These are phyloP conservation scores for Ustilago shanxiensis DNA, from an alignment of 1,284 basidiomycete species.

Conservation along the genomic window DNA sequence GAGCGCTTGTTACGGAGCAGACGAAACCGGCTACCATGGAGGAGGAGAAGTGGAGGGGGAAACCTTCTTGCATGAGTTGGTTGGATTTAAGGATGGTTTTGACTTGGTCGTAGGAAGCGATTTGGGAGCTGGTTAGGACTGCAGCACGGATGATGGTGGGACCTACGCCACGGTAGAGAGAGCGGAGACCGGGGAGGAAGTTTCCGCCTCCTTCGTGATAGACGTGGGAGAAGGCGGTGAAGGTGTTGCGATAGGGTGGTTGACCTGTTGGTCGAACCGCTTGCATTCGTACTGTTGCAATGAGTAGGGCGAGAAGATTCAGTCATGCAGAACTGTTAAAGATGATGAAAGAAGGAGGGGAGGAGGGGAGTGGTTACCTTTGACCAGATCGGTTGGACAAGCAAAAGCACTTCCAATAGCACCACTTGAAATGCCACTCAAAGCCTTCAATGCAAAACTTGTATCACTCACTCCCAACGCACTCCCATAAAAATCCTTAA, in stretches of 20 bases:
- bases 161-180: slow-evolving; percentile 55
- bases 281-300: slow-evolving; percentile 60
- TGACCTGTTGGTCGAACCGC: slow-evolving; percentile 42
- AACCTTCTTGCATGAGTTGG: slow-evolving; percentile 43
- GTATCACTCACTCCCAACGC: slow-evolving; percentile 29
- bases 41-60: slow-evolving; percentile 49
- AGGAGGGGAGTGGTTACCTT: slow-evolving; percentile 5
- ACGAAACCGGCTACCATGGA: slow-evolving; percentile 58
- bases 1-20: slow-evolving; percentile 52
- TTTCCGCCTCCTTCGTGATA: slow-evolving; percentile 43
- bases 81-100: slow-evolving; percentile 48
- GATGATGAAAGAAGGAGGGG: background rate
- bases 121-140: slow-evolving; percentile 56
- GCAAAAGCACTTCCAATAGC: slow-evolving; percentile 56
- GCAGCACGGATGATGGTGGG: slow-evolving; percentile 56
- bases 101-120: slow-evolving; percentile 58
- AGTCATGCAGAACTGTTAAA: background rate
- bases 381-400: slow-evolving; percentile 58
- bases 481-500: slow-evolving; percentile 48
- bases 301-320: no score
- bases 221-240: slow-evolving; percentile 48
- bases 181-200: slow-evolving; percentile 39
- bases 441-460: slow-evolving; percentile 55
- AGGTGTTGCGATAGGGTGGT: slow-evolving; percentile 57
- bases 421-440: slow-evolving; percentile 57